phyloP scores from a whole-genome alignment of 805 yeast genomes.

The Ogataea methylovora region DNA sequence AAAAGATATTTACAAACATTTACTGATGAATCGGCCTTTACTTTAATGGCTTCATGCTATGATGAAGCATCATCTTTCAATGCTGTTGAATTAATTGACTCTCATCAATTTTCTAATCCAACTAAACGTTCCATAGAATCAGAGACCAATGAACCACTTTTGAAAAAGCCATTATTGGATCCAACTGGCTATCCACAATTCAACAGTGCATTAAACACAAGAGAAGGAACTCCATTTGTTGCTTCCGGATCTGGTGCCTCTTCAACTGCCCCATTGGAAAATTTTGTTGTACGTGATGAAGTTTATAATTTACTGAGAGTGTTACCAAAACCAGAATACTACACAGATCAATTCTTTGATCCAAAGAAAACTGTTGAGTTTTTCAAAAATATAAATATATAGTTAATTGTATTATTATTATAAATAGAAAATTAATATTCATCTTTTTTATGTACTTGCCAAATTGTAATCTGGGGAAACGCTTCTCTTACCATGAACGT shows the following conservation, averaged over 20 bases:
- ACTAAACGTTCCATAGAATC: background rate
- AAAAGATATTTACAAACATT: conserved; percentile 57
- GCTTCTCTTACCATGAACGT: no score
- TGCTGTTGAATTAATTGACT: conserved; percentile 28
- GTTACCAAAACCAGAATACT: conserved; percentile 54
- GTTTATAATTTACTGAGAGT: conserved; percentile 44
- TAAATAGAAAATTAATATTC: background rate
- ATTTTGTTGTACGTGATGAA: conserved; percentile 29
- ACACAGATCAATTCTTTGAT: conserved; percentile 46
- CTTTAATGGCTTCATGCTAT: conserved; percentile 15
- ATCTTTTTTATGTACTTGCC: no score
- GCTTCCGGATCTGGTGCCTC: no score
- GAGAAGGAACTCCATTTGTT: background rate
- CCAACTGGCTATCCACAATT: no score
- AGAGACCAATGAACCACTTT: conserved; percentile 8
- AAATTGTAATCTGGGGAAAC: no score
- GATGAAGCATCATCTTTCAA: conserved; percentile 16
- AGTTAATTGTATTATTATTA: background rate
- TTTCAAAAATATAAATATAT: conserved; percentile 12
- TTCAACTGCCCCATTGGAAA: background rate
- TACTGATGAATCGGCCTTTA: conserved; percentile 43
- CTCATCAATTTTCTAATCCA: conserved; percentile 15
- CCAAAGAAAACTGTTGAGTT: conserved; percentile 39
- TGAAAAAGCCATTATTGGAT: background rate
- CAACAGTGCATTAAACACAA: background rate